Percentiles rank a stretch among this genome's conserved stretches.
Evolutionary conservation across 495 filamentous ascomycete genomes (phyloP).

Genomic region (Lasiosphaeriaceae sp.): DNA sequence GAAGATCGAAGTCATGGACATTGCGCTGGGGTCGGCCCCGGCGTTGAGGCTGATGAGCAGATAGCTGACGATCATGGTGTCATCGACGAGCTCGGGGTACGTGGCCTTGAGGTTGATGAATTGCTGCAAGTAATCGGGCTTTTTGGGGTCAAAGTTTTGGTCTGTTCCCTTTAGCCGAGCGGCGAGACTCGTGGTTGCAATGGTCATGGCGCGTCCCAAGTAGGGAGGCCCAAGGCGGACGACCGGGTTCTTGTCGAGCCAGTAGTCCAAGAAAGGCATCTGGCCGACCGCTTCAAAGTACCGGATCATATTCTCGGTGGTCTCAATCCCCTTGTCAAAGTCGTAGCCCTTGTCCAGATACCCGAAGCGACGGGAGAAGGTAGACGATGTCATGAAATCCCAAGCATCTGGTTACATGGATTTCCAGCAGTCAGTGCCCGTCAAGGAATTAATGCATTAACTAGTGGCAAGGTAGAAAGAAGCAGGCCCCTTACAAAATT

Average conservation of each 20-base stretch:
- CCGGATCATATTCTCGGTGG: constrained; percentile 10
- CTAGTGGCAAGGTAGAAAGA: neutral
- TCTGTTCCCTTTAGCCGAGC: constrained; percentile 9
- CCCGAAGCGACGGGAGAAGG: constrained; percentile 34
- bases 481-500: constrained; percentile 16
- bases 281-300: constrained; percentile 21
- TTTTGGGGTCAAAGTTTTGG: constrained; percentile 5
- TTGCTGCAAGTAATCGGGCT: constrained; percentile 25
- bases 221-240: constrained; percentile 19
- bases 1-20: constrained; percentile 43
- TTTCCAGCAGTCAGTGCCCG: too few species aligned
- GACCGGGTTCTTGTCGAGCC: constrained; percentile 20
- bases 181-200: constrained; percentile 7
- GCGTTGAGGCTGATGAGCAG: constrained; percentile 40
- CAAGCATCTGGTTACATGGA: constrained; percentile 18
- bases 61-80: constrained; percentile 20
- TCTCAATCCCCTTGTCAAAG: constrained; percentile 17
- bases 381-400: constrained; percentile 29
- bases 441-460: too few species aligned
- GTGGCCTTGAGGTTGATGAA: constrained; percentile 24
- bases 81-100: constrained; percentile 22
- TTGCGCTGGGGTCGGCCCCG: constrained; percentile 54
- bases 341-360: constrained; percentile 32
- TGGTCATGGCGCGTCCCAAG: constrained; percentile 8
- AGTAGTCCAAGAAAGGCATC: constrained; percentile 23